Conservation (phyloP, 2,329 filamentous ascomycete genomes). For the Colletotrichum somersetense region DNA sequence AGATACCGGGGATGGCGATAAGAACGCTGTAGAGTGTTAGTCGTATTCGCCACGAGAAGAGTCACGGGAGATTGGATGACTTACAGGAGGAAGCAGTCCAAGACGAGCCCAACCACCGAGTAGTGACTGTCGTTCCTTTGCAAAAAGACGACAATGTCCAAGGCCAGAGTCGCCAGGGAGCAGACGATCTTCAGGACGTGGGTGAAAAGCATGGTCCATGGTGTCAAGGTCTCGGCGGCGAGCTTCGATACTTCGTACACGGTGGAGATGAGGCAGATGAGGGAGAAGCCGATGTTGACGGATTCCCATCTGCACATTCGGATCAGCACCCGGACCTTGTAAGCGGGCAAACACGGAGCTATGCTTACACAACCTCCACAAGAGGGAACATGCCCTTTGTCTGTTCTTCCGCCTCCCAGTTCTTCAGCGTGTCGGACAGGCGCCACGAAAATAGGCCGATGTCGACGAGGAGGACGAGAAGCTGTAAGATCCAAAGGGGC, state of each 20-base stretch:
- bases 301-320: slow-evolving; percentile 63
- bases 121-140: slow-evolving; percentile 60
- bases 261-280: slow-evolving; percentile 61
- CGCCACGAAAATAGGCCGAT: slow-evolving; percentile 67
- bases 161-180: slow-evolving; percentile 59
- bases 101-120: slow-evolving; percentile 61
- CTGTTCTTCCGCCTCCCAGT: slow-evolving; percentile 56
- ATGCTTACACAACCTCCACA: slow-evolving; percentile 65
- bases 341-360: no score
- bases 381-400: slow-evolving; percentile 54
- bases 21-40: slow-evolving; percentile 51
- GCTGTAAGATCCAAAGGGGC: slow-evolving; percentile 64
- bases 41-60: neutral
- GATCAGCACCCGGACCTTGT: slow-evolving; percentile 24
- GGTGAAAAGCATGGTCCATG: slow-evolving; percentile 65
- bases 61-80: slow-evolving; percentile 41
- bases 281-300: slow-evolving; percentile 64
- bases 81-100: slow-evolving; percentile 65
- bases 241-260: slow-evolving; percentile 61
- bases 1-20: slow-evolving; percentile 59
- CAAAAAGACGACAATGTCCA: slow-evolving; percentile 66
- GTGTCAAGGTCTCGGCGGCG: slow-evolving; percentile 64
- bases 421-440: slow-evolving; percentile 60
- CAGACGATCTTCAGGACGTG: slow-evolving; percentile 64
- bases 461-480: slow-evolving; percentile 58